phyloP scores from a whole-genome alignment of 495 filamentous ascomycete species.

The Neurospora tetrasperma region DNA sequence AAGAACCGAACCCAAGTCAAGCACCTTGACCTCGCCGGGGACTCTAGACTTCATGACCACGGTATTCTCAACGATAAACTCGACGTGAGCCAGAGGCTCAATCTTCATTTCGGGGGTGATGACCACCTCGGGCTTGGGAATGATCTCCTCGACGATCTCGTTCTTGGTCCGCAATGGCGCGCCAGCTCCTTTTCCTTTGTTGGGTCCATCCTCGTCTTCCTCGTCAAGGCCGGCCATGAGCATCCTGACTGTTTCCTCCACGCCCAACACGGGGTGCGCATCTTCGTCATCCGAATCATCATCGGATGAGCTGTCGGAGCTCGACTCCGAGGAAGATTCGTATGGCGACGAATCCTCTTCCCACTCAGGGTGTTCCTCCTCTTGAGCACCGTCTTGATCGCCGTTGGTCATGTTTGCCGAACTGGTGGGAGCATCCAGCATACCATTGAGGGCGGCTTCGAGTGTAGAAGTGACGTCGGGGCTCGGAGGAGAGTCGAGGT shows the following conservation, averaged over 20 bases:
- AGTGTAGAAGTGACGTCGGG: slow-evolving; percentile 33
- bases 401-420: slow-evolving; percentile 5
- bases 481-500: slow-evolving; percentile 15
- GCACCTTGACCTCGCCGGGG: slow-evolving; percentile 69
- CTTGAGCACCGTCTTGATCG: slow-evolving; percentile 11
- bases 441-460: slow-evolving; percentile 35
- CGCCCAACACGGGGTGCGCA: slow-evolving; percentile 44
- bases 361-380: slow-evolving; percentile 35
- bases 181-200: slow-evolving; percentile 36
- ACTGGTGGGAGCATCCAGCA: slow-evolving; percentile 12
- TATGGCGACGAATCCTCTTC: slow-evolving; percentile 56
- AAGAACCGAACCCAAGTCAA: slow-evolving; percentile 73
- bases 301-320: slow-evolving; percentile 39
- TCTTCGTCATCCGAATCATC: slow-evolving; percentile 46
- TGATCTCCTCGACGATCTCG: slow-evolving; percentile 55
- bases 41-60: slow-evolving; percentile 70
- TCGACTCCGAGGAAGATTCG: slow-evolving; percentile 31
- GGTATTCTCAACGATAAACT: slow-evolving; percentile 63
- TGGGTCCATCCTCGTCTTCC: slow-evolving; percentile 54
- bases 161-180: slow-evolving; percentile 58
- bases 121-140: slow-evolving; percentile 61
- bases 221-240: slow-evolving; percentile 61
- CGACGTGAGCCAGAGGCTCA: slow-evolving; percentile 58
- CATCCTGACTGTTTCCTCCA: slow-evolving; percentile 68
- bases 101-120: slow-evolving; percentile 70